Evolutionary conservation across 2,329 filamentous ascomycete species (phyloP), one percentile per base, ranked within the genome.

Genomic region (Orbilia brochopaga): DNA sequence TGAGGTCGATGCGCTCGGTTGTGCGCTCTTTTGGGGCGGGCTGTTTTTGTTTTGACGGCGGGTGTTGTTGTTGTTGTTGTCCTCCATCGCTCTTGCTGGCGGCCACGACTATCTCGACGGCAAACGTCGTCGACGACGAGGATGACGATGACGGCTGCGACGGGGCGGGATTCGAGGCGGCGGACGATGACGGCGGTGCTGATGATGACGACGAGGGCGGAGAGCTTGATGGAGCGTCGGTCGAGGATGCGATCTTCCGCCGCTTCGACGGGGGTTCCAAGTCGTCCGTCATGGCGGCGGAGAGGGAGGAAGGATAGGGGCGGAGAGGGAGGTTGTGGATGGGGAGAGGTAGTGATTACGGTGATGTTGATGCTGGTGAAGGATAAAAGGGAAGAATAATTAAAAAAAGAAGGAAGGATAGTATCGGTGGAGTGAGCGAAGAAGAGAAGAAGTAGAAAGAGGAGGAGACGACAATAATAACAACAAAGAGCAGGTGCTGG

Each of bases 1-100:
- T 70, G 21, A 97, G 81, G 79, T 97, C 88, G 42, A 99, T 84
- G 78, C 90, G 86, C 76, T 90, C 86, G n/a, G 92, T 96, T 19
- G 85, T 91, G 76, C 91, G 60, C 55, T 72, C 67, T 37, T 72
- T 72, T 2, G 67, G 67, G 59, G 67, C 64, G 53, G 61, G 42
- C 50, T 57, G 52, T 65, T 65, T 65, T 65, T 57, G 53, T 57
- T 65, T 57, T 53, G 37, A 17, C 32, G 44, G 44, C 27, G 44
- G 42, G n/a, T 60, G 73, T 62, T 65, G 72, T 50, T 60, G 63
- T 62, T 51, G 59, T 37, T 56, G 50, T 55, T 51, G 59, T 37
- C 52, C 40, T 55, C 52, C 64, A 59, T 56, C 44, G 46, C 63
- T 58, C 37, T 53, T 53, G 30, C 53, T 52, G 44, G 44, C 50